A percentile compares a stretch with the other conserved stretches of the same genome.
Evolutionary conservation across 331 rosid genomes (phyloP).

Genomic region (Malus hybrid): DNA sequence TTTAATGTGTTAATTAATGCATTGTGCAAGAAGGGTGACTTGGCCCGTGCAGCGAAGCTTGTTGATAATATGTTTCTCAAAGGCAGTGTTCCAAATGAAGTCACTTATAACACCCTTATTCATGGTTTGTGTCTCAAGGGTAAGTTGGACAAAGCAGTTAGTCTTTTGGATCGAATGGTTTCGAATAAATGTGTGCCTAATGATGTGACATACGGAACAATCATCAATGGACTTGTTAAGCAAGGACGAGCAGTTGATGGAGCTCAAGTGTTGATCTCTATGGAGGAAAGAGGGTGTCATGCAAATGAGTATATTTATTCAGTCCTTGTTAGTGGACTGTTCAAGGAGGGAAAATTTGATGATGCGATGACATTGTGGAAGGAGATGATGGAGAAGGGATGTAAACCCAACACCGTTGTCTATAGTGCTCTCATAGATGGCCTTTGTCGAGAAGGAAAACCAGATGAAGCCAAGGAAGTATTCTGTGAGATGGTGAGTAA

Average conservation of each 20-base stretch:
- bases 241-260: slow-evolving; percentile 66
- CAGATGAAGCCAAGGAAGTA: slow-evolving; percentile 50
- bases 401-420: slow-evolving; percentile 54
- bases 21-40: slow-evolving; percentile 70
- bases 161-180: slow-evolving; percentile 65
- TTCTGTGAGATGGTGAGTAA: slow-evolving; percentile 58
- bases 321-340: slow-evolving; percentile 73
- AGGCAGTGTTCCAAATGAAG: slow-evolving; percentile 82
- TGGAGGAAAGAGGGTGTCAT: slow-evolving; percentile 64
- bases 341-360: slow-evolving; percentile 70
- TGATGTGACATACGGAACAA: slow-evolving; percentile 77
- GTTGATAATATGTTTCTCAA: slow-evolving; percentile 89
- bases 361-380: slow-evolving; percentile 71
- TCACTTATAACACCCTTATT: slow-evolving; percentile 70
- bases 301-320: slow-evolving; percentile 75
- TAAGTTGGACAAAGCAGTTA: slow-evolving; percentile 71
- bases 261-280: slow-evolving; percentile 40
- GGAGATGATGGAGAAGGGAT: slow-evolving; percentile 59
- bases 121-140: slow-evolving; percentile 86
- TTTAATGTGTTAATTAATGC: slow-evolving; percentile 80
- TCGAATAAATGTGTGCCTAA: slow-evolving; percentile 64
- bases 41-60: slow-evolving; percentile 63
- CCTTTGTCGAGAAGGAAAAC: slow-evolving; percentile 72
- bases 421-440: slow-evolving; percentile 79
- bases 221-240: slow-evolving; percentile 77